These are phyloP conservation scores for Plasmodium yoelii DNA, from an alignment of 169 alveolate genomes.

Conservation along the genomic window DNA sequence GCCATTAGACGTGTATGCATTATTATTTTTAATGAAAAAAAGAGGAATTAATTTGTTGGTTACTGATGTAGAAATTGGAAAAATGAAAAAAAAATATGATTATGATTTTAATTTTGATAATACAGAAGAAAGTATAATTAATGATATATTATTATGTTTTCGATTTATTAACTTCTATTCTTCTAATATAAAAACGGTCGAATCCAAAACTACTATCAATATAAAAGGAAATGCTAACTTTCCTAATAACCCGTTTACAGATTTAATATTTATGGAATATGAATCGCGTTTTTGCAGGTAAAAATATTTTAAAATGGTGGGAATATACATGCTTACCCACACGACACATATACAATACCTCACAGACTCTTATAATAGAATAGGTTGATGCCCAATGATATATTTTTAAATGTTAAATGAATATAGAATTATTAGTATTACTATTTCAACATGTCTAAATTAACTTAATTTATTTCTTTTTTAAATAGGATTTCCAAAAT, in stretches of 20 bases:
- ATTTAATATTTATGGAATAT: conserved; percentile 50
- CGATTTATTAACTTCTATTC: conserved; percentile 54
- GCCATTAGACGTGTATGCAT: conserved; percentile 29
- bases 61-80: conserved; percentile 42
- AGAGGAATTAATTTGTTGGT: conserved; percentile 61
- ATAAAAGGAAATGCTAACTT: conserved; percentile 2
- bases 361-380: too few species aligned
- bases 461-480: conserved; percentile 11
- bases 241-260: neutral
- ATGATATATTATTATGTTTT: conserved; percentile 62
- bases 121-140: conserved; percentile 54
- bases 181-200: neutral
- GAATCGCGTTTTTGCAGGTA: conserved; percentile 43
- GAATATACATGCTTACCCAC: neutral
- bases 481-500: conserved; percentile 34
- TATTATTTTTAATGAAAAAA: conserved; percentile 66
- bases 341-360: neutral
- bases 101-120: conserved; percentile 17
- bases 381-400: too few species aligned
- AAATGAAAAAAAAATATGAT: conserved; percentile 9
- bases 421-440: neutral
- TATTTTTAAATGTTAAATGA: too few species aligned
- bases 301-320: neutral
- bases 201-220: conserved; percentile 14
- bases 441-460: neutral